Base-by-base conservation (phyloP, 2,329 filamentous ascomycete species). In the Zymoseptoria ardabiliae region DNA sequence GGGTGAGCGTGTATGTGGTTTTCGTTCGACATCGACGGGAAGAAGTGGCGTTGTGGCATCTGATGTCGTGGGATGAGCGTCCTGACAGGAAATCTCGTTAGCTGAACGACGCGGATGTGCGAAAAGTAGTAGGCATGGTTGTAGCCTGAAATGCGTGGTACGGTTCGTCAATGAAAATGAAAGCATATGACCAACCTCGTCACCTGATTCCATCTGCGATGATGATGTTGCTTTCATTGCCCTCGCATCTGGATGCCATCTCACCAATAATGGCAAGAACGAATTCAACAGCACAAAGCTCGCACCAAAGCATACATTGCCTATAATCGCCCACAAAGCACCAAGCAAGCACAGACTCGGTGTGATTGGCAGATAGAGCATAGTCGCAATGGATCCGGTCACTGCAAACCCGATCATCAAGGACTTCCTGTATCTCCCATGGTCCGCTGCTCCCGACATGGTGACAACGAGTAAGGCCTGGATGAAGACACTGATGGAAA, bases 261-360 rank as follows among this genome's bases (percentile, higher is more conserved):
- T 85, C 59, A 97, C 94, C 9, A 99, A 81, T 8, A 99, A 79
- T 0, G 94, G 94, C 50, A 99, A 78, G 69, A 97, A 99, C 0
- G 92, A 96, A 76, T 99, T 99, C 52, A 99, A 78, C 11, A 99
- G 81, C 2, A 99, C 94, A 73, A 96, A 97, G 0, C 91, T 96
- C 17, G 92, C 91, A 21, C 94, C 94, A 71, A 97, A 96, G 51
- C 91, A 93, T 1, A 91, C 95, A 72, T 97, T 97, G 41, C 92
- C 89, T 54, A 97, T 79, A 64, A 97, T 90, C 28, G 94, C 92
- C 61, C 96, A 81, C 2, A 97, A 65, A 3, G 89, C 90, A 51
- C 89, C 93, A 10, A 97, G 74, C 2, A 96, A 70, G 71, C 96
- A 97, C 9, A 90, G 78, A 51, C 83, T 81, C 25, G 90, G 87